Base-by-base conservation (phyloP, 495 filamentous ascomycete genomes). In the Aspergillus egyptiacus region DNA sequence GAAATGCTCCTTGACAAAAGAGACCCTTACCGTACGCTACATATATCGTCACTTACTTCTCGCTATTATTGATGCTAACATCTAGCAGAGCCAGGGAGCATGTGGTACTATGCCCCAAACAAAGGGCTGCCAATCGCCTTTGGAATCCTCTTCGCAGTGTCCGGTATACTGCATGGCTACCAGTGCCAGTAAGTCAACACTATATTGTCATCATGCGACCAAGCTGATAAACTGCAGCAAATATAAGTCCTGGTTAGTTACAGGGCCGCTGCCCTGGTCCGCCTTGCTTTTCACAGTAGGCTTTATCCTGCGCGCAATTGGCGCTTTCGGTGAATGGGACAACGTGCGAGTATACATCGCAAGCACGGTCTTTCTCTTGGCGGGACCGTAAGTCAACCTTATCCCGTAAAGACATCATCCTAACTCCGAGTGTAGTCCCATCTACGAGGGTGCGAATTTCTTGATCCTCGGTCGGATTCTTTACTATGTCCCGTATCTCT, bases 361-460 rank as follows among this genome's bases (percentile, higher is more conserved):
- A 15, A 81, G 75, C 57, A 74, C 73, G 13, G 77, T 79, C 25
- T 65, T 85, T n/a, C 68, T 83, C 23, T 79, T 83, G 48, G 72
- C 72, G 17, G 79, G 76, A 2, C 84, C 84, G 82, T 87, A 73
- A 64, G 82, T 65, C 11, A 17, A 9, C 10, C 3, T 24, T 11
- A 31, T 9, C 7, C 24, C 8, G 11, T 3, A 22, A 14, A 10
- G 6, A 36, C 34, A 20, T 7, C 22, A 10, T 23, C 34, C 37
- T 23, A 32, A n/a, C n/a, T n/a, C 10, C 2, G 6, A 36, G 2
- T 37, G 22, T 10, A 86, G 83, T 5, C 86, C 86, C 5, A 66
- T 90, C 36, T 86, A 85, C 51, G 83, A 87, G 54, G 77, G 82
- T 0, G 75, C 80, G 22, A 87, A 93, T 61, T 93, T 89, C 64